Percentiles rank a stretch among this genome's conserved stretches.
Evolutionary conservation across 352 stramenopile genomes (phyloP).

Genomic region (Globisporangium paddicum): DNA sequence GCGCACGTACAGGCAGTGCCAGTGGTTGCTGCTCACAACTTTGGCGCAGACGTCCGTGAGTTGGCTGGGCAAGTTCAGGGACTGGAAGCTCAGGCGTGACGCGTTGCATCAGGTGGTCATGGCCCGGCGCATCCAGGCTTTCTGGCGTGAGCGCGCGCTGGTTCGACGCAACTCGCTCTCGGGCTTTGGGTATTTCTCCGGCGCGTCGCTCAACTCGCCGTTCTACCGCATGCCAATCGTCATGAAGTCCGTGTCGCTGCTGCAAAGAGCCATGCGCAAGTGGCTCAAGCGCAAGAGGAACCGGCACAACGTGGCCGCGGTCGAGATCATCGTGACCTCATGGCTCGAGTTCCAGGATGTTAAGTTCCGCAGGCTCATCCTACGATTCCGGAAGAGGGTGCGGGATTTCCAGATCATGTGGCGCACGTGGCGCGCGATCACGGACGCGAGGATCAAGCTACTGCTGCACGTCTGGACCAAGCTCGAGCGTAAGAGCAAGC

Average conservation of each 20-base stretch:
- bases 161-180: constrained; percentile 21
- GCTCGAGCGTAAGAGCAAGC: constrained; percentile 52
- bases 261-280: constrained; percentile 36
- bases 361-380: constrained; percentile 75
- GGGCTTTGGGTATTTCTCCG: constrained; percentile 14
- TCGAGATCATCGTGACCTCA: constrained; percentile 61
- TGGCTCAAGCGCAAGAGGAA: constrained; percentile 33
- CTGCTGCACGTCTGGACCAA: constrained; percentile 63
- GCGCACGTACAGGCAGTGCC: constrained; percentile 38
- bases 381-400: constrained; percentile 72
- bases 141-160: constrained; percentile 37
- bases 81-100: constrained; percentile 35
- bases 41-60: constrained; percentile 28
- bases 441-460: constrained; percentile 64
- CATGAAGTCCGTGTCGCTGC: constrained; percentile 29
- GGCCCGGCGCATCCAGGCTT: constrained; percentile 47
- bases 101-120: constrained; percentile 35
- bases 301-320: constrained; percentile 14
- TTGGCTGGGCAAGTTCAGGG: constrained; percentile 39
- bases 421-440: constrained; percentile 65
- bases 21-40: constrained; percentile 49
- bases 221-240: constrained; percentile 53
- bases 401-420: constrained; percentile 74
- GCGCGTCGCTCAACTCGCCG: constrained; percentile 24
- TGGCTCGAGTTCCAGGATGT: constrained; percentile 82